A percentile compares a stretch with the other conserved stretches of the same genome.
Conservation (phyloP, 495 filamentous ascomycete genomes). For the Hypoxylon intermedium region DNA sequence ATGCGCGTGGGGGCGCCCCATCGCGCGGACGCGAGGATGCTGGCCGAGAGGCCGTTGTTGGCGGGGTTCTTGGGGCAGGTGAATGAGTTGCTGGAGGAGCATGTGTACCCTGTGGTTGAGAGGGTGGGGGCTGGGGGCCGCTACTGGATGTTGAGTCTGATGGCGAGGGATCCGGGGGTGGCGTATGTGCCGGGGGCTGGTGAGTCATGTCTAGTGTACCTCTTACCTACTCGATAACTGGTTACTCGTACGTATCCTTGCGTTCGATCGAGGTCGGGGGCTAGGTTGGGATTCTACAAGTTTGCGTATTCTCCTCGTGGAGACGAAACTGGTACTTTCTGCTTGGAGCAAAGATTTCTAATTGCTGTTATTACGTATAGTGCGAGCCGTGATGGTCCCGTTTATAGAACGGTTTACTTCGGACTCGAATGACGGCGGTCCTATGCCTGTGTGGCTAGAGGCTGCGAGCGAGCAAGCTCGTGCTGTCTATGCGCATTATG, state of each 20-base stretch:
- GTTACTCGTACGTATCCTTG: no score
- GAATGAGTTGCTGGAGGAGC: background rate
- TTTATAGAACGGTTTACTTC: constrained; percentile 23
- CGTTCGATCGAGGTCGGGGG: no score
- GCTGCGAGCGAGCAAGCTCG: constrained; percentile 19
- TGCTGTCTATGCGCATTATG: constrained; percentile 19
- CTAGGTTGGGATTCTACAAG: background rate
- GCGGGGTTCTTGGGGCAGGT: background rate
- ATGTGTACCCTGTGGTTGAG: constrained; percentile 15
- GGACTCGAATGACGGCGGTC: constrained; percentile 17
- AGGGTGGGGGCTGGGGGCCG: constrained; percentile 7
- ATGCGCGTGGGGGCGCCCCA: constrained; percentile 4
- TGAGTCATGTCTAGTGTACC: no score
- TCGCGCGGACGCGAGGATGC: background rate
- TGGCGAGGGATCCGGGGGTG: constrained; percentile 28
- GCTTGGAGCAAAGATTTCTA: constrained; percentile 5
- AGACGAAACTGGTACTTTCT: no score
- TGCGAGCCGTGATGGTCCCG: constrained; percentile 21
- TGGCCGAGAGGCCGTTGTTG: constrained; percentile 2
- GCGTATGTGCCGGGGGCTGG: constrained; percentile 27
- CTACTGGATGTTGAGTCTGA: constrained; percentile 32
- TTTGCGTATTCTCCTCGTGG: background rate
- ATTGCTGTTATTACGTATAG: constrained; percentile 1
- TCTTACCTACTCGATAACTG: no score
- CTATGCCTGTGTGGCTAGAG: constrained; percentile 28